Conservation (phyloP, 768 basidiomycete genomes). For the Podaxis mareebaensis region DNA sequence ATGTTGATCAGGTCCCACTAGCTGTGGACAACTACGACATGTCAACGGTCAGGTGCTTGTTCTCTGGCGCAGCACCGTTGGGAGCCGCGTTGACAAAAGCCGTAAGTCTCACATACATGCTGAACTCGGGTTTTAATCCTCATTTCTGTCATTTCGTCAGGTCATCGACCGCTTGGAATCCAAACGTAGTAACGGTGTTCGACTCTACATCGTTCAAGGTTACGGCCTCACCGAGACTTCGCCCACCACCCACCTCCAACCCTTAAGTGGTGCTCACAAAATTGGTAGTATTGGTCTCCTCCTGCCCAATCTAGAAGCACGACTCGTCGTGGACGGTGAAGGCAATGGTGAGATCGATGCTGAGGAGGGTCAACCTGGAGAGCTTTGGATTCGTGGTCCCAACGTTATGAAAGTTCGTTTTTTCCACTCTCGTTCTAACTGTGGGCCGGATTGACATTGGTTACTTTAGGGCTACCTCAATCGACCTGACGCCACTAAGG, state of each 20-base stretch:
- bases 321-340: conserved; percentile 66
- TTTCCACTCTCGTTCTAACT: background rate
- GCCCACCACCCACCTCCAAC: conserved; percentile 63
- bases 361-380: conserved; percentile 61
- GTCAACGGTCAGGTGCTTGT: conserved; percentile 52
- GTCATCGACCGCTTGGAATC: conserved; percentile 37
- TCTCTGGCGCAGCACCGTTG: conserved; percentile 83
- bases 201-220: conserved; percentile 52
- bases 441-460: background rate
- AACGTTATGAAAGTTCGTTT: conserved; percentile 70
- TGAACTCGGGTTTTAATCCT: background rate
- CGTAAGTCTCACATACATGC: conserved; percentile 27
- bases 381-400: conserved; percentile 81
- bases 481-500: conserved; percentile 67
- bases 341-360: conserved; percentile 50
- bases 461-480: conserved; percentile 66
- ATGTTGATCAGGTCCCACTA: conserved; percentile 22
- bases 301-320: conserved; percentile 74
- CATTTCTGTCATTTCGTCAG: conserved; percentile 19
- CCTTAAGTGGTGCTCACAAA: conserved; percentile 45
- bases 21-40: conserved; percentile 71
- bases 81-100: conserved; percentile 60
- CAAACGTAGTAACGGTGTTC: conserved; percentile 40
- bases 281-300: conserved; percentile 69
- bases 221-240: conserved; percentile 86